Percentiles rank a stretch among this genome's conserved stretches.
Evolutionary conservation across 2,329 filamentous ascomycete genomes (phyloP).

Genomic region (Ceratocystis harringtonii): DNA sequence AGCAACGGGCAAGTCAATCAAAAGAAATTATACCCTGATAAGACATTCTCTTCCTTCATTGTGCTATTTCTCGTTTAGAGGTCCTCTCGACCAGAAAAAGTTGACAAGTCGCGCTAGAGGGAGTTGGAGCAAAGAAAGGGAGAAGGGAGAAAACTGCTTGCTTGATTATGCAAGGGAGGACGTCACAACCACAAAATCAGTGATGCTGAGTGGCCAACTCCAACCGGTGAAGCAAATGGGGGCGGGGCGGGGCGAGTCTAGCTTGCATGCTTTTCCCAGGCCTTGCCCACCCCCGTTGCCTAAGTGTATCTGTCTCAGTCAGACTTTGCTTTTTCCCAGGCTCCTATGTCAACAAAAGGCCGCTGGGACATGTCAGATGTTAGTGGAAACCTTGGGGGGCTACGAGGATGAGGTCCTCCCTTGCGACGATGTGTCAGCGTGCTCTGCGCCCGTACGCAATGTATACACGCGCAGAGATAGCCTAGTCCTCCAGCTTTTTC

Average conservation of each 20-base stretch:
- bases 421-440: background rate
- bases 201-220: background rate
- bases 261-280: background rate
- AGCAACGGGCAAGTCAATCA: background rate
- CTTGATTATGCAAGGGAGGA: background rate
- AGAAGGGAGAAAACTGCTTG: background rate
- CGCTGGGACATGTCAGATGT: background rate
- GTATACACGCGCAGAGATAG: background rate
- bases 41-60: background rate
- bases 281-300: background rate
- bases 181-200: background rate
- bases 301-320: too few relatives aligned
- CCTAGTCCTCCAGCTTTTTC: background rate
- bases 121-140: background rate
- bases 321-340: too few relatives aligned
- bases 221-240: background rate
- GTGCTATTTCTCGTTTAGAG: background rate
- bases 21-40: background rate
- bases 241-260: background rate
- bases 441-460: background rate
- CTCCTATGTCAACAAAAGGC: too few relatives aligned
- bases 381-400: background rate
- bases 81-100: background rate
- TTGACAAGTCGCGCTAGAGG: background rate
- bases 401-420: background rate